Base-by-base conservation (phyloP, 2,329 filamentous ascomycete species). In the Alternaria conjuncta region DNA sequence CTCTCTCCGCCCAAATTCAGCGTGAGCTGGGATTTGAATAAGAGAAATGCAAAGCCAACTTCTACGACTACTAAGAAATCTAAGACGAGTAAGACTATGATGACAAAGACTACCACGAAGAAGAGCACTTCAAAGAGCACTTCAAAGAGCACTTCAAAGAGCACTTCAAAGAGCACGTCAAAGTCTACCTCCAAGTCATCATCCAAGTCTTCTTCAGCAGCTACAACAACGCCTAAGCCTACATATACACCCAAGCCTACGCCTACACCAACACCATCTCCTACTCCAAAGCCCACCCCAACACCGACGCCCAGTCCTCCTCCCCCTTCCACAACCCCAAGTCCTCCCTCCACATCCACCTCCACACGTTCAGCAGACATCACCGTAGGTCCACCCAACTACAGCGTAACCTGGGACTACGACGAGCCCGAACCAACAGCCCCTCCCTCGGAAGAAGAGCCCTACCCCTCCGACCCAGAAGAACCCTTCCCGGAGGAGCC, bases 21-120 rank as follows among this genome's bases (percentile, higher is more conserved):
- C 23, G 43, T 72, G 13, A 65, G 47, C 25, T 71, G 70, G 70
- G 61, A 44, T 23, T 20, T 65, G 47, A 49, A 67, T 28, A 28
- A 57, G 53, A 57, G 61, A 26, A 36, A 63, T 7, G 23, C 32
- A 18, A 63, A 63, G 43, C 55, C 64, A 23, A 58, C 61, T 28
- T 50, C 50, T 5, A 61, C 49, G n/a, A 54, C 47, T n/a, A 45
- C 57, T 1, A 57, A 53, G 23, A 36, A 47, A 20, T 28, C 56
- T 12, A 63, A 46, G n/a, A 47, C 56, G 3, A 61, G 25, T 11
- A 26, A 51, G 11, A 41, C 43, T 10, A 64, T 50, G 43, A 57
- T 46, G 23, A 55, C 30, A 20, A 44, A 28, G 12, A 54, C 61
- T 13, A 54, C 47, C 12, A 54, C 57, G 8, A 59, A 59, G 47